Conservation (phyloP, 1,139 yeast genomes). For the Sugiyamaella sp. region DNA sequence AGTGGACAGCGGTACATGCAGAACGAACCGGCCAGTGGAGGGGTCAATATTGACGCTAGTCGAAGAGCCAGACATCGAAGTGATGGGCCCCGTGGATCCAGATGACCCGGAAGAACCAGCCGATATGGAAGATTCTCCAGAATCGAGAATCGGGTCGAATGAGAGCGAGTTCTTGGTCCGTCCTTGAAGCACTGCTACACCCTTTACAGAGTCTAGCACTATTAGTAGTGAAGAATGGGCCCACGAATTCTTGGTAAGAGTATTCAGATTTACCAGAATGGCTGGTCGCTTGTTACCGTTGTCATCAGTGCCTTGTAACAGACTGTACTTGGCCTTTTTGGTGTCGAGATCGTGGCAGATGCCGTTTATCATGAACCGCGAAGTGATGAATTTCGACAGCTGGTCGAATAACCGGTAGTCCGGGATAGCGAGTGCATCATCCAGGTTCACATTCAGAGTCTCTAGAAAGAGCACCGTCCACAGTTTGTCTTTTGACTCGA, state of each 20-base stretch:
- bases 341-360: conserved; percentile 34
- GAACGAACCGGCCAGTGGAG: conserved; percentile 32
- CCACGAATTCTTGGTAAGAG: conserved; percentile 32
- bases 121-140: neutral
- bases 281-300: conserved; percentile 29
- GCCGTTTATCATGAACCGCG: conserved; percentile 36
- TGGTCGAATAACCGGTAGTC: conserved; percentile 37
- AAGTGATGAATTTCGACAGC: conserved; percentile 33
- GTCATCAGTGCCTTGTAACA: conserved; percentile 27
- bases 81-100: too few relatives aligned
- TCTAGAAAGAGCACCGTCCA: conserved; percentile 39
- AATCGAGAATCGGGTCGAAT: conserved; percentile 4
- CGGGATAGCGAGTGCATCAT: conserved; percentile 26
- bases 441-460: conserved; percentile 30
- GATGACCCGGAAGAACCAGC: neutral
- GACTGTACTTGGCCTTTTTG: conserved; percentile 31
- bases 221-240: conserved; percentile 34
- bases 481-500: conserved; percentile 36
- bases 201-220: conserved; percentile 17
- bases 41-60: conserved; percentile 32
- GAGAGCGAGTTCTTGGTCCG: conserved; percentile 24
- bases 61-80: too few relatives aligned
- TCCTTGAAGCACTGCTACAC: conserved; percentile 35
- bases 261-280: conserved; percentile 30
- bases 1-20: conserved; percentile 24